phyloP scores from a whole-genome alignment of 2,329 filamentous ascomycete genomes.

The Sclerotinia nivalis region DNA sequence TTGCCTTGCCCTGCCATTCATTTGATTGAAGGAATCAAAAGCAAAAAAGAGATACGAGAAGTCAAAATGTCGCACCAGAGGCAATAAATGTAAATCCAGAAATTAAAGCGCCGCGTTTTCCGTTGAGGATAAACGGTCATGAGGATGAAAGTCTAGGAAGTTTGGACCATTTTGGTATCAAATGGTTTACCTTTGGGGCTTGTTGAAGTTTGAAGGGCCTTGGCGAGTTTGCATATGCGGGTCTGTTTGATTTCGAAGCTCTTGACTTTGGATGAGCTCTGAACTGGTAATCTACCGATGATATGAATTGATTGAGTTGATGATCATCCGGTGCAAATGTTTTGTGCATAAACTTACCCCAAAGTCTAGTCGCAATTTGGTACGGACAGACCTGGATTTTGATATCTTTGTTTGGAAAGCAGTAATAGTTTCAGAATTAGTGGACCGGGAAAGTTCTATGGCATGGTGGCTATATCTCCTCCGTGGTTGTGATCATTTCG shows the following conservation, averaged over 20 bases:
- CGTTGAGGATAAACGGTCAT: slow-evolving; percentile 9
- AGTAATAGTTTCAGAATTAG: slow-evolving; percentile 4
- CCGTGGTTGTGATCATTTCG: background rate
- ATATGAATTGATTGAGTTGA: background rate
- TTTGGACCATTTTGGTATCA: slow-evolving; percentile 6
- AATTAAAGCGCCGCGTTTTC: background rate
- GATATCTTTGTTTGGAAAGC: background rate
- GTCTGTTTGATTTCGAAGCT: background rate
- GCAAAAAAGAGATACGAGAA: background rate
- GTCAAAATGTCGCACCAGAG: background rate
- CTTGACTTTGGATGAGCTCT: background rate
- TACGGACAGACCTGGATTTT: background rate
- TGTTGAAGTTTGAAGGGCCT: background rate
- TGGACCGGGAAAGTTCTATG: background rate
- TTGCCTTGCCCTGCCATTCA: background rate
- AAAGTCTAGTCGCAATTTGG: background rate
- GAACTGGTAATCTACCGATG: no score
- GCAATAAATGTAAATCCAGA: background rate
- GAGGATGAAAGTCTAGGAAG: slow-evolving; percentile 1
- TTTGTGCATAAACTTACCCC: slow-evolving; percentile 11
- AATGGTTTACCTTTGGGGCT: slow-evolving; percentile 9
- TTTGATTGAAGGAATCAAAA: background rate
- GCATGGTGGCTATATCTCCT: background rate
- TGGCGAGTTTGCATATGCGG: slow-evolving; percentile 3
- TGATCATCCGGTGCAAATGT: slow-evolving; percentile 10